Evolutionary conservation across 306 rosid genomes (phyloP).

Genomic region (Nissolia schottii): DNA sequence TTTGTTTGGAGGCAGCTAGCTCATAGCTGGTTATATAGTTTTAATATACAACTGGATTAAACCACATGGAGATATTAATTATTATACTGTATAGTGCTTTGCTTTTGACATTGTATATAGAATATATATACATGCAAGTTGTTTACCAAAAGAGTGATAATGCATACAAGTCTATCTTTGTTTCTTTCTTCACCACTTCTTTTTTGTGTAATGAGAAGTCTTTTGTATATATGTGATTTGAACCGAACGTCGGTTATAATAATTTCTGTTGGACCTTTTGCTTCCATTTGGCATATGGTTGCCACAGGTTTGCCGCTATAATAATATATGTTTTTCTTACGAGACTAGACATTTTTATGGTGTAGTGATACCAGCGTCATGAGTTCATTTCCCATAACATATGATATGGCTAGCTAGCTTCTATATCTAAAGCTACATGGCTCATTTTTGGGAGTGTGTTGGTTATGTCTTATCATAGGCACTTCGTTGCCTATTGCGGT

Average conservation of each 20-base stretch:
- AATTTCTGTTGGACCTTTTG: slow-evolving; percentile 22
- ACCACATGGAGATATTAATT: slow-evolving; percentile 20
- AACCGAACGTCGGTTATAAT: neutral
- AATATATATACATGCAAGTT: slow-evolving; percentile 27
- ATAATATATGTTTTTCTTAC: too few relatives aligned
- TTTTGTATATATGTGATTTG: too few relatives aligned
- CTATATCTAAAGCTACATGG: neutral
- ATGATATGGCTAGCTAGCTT: neutral
- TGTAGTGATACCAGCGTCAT: too few relatives aligned
- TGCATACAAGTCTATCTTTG: too few relatives aligned
- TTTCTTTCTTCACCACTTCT: too few relatives aligned
- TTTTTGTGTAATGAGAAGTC: too few relatives aligned
- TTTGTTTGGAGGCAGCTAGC: slow-evolving; percentile 21
- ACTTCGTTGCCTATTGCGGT: neutral
- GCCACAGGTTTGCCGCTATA: neutral
- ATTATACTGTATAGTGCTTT: neutral
- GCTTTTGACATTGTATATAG: slow-evolving; percentile 12
- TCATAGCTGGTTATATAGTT: slow-evolving; percentile 9
- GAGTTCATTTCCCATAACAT: too few relatives aligned
- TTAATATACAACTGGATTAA: neutral
- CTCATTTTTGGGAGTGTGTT: neutral
- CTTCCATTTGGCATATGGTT: slow-evolving; percentile 14
- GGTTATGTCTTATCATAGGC: slow-evolving; percentile 14
- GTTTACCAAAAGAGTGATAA: slow-evolving; percentile 21
- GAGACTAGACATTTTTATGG: too few relatives aligned